These are phyloP conservation scores for Solanum pimpinellifolium DNA, from an alignment of 257 asterid genomes.

Conservation along the genomic window DNA sequence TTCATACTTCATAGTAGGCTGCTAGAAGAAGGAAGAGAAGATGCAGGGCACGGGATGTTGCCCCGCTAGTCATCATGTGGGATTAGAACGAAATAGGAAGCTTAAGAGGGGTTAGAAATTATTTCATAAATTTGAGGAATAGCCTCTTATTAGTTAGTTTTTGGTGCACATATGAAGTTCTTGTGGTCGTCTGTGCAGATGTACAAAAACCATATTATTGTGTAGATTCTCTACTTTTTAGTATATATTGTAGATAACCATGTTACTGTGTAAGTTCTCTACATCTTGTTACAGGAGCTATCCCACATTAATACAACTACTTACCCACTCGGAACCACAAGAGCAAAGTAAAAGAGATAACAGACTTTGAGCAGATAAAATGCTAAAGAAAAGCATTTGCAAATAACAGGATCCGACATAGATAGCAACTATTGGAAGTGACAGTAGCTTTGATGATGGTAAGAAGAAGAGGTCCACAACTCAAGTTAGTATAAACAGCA, in stretches of 20 bases:
- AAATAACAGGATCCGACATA: background rate
- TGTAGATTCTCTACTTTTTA: background rate
- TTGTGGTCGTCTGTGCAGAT: background rate
- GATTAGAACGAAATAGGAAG: background rate
- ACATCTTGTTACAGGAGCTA: background rate
- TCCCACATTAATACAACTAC: background rate
- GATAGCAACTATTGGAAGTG: background rate
- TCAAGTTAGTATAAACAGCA: background rate
- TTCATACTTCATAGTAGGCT: background rate
- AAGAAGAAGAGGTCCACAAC: background rate
- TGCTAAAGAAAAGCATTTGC: background rate
- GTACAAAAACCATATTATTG: background rate
- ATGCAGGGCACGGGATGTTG: background rate
- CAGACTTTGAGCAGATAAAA: background rate
- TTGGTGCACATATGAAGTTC: background rate
- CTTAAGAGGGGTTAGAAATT: background rate
- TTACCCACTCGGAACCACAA: background rate
- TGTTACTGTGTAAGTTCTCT: background rate
- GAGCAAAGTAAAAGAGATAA: background rate
- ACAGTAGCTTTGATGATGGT: background rate
- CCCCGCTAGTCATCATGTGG: background rate
- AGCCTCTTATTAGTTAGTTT: background rate
- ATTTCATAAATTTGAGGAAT: background rate
- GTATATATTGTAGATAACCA: background rate
- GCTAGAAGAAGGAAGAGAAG: background rate